Evolutionary conservation across 768 basidiomycete species (phyloP).

Genomic region (Pleurotus salmoneostramineus): DNA sequence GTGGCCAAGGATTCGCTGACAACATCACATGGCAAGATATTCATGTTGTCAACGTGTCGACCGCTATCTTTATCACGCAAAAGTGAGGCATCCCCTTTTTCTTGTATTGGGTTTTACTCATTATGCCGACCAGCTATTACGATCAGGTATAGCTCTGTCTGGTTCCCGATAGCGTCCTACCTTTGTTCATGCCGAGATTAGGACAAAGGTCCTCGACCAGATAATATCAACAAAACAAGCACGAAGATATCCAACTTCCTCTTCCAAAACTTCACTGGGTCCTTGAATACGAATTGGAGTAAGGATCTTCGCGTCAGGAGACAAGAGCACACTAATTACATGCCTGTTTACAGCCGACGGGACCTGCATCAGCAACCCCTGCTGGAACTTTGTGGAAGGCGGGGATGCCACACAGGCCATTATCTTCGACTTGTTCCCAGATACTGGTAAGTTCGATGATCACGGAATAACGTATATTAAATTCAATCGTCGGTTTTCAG

Average conservation of each 20-base stretch:
- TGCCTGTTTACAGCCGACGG: constrained; percentile 25
- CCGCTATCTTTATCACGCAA: constrained; percentile 43
- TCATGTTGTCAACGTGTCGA: constrained; percentile 37
- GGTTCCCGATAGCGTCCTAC: background rate
- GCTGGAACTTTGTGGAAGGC: constrained; percentile 35
- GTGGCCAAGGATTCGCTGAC: constrained; percentile 41
- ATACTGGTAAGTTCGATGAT: constrained; percentile 21
- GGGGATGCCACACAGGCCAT: constrained; percentile 28
- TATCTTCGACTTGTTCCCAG: constrained; percentile 32
- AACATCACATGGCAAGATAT: constrained; percentile 48
- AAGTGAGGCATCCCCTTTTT: constrained; percentile 22
- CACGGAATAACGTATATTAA: background rate
- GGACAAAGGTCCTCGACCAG: constrained; percentile 30
- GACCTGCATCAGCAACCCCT: constrained; percentile 32
- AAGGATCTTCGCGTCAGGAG: constrained; percentile 1
- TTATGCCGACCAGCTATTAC: constrained; percentile 34
- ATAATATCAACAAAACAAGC: constrained; percentile 27
- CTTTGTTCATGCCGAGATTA: background rate
- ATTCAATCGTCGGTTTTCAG: constrained; percentile 10
- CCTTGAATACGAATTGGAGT: constrained; percentile 33
- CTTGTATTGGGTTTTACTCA: background rate
- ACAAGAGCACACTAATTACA: background rate
- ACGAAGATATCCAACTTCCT: constrained; percentile 29
- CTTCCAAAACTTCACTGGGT: constrained; percentile 32
- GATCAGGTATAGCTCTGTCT: constrained; percentile 29